Percentiles rank a stretch among this genome's conserved stretches.
Evolutionary conservation across 495 filamentous ascomycete species (phyloP).

Genomic region (Aspergillus incahuasiensis): DNA sequence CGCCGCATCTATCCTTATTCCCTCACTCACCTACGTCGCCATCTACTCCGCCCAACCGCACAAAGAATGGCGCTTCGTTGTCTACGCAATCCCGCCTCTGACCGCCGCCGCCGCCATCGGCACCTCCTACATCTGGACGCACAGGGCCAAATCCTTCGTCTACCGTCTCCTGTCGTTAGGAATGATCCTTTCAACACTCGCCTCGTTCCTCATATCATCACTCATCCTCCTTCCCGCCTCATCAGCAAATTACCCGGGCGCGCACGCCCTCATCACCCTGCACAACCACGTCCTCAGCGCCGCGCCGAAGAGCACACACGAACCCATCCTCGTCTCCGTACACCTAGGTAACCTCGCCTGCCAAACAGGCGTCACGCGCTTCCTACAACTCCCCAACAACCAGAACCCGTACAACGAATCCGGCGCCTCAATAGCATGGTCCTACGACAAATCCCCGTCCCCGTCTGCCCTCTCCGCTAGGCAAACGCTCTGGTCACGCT

Average conservation of each 20-base stretch:
- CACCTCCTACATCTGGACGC: constrained; percentile 68
- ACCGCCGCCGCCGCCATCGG: constrained; percentile 74
- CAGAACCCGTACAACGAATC: not conserved
- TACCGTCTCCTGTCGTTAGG: constrained; percentile 54
- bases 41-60: constrained; percentile 85
- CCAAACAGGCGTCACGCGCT: constrained; percentile 92
- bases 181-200: constrained; percentile 53
- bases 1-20: constrained; percentile 54
- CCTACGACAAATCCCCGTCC: constrained; percentile 53
- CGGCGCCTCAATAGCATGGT: constrained; percentile 30
- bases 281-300: constrained; percentile 30
- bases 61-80: constrained; percentile 94
- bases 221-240: constrained; percentile 63
- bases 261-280: constrained; percentile 58
- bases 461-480: constrained; percentile 43
- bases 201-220: constrained; percentile 53
- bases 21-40: constrained; percentile 65
- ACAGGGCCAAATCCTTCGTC: constrained; percentile 52
- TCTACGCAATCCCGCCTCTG: constrained; percentile 78
- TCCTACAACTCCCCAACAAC: constrained; percentile 50
- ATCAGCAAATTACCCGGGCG: constrained; percentile 85
- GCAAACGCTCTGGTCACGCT: constrained; percentile 70
- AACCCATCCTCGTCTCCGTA: constrained; percentile 38
- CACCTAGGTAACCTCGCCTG: constrained; percentile 85
- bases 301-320: constrained; percentile 15